These are phyloP conservation scores for Physcomitrium patens DNA, from an alignment of 225 moss, liverwort and hornwort species.

Conservation along the genomic window DNA sequence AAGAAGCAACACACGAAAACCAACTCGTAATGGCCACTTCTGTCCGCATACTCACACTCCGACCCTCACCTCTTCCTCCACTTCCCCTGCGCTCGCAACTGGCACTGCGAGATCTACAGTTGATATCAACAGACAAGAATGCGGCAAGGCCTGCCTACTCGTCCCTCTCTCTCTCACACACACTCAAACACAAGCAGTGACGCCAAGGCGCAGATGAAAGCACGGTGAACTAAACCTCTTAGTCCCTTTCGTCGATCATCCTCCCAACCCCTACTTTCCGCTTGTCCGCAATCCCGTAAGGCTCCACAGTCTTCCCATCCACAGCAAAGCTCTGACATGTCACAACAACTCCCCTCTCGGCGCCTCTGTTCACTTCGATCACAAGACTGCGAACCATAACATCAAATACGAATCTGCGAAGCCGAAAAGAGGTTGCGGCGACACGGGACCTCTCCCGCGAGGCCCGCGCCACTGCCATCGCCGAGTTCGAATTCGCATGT, in stretches of 20 bases:
- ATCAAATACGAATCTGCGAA: too few relatives aligned
- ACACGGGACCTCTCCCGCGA: too few relatives aligned
- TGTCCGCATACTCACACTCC: conserved; percentile 1
- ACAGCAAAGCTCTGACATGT: too few relatives aligned
- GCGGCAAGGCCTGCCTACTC: neutral
- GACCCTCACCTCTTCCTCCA: conserved; percentile 10
- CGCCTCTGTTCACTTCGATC: too few relatives aligned
- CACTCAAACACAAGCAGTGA: neutral
- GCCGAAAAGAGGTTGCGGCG: too few relatives aligned
- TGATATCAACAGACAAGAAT: conserved; percentile 29
- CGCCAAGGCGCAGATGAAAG: conserved; percentile 14
- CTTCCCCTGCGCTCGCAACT: conserved; percentile 16
- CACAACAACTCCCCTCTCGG: too few relatives aligned
- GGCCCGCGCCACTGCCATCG: too few relatives aligned
- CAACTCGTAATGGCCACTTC: neutral
- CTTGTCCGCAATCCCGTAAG: neutral
- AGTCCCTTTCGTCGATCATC: neutral
- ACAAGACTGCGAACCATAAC: too few relatives aligned
- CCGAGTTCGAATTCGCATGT: too few relatives aligned
- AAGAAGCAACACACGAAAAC: conserved; percentile 30
- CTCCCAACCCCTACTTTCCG: neutral
- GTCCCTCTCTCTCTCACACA: neutral
- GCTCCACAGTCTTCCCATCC: conserved; percentile 2
- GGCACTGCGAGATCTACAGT: neutral
- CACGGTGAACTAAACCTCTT: neutral